Conservation (phyloP, 1,284 basidiomycete genomes). For the Porodaedalea pini region DNA sequence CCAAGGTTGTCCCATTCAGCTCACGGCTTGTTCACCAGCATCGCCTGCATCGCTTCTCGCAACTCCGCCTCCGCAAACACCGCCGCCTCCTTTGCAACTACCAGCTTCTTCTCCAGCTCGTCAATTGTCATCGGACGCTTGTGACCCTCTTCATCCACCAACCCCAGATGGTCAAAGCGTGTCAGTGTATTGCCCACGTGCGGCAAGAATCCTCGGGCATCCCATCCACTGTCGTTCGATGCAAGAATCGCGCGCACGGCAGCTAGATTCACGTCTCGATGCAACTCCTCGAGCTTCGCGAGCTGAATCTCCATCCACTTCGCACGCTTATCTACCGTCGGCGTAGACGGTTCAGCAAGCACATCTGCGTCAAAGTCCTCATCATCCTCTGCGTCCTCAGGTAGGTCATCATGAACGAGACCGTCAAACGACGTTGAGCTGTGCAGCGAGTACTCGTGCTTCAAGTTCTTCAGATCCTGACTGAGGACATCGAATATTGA, state of each 20-base stretch:
- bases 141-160: constrained; percentile 44
- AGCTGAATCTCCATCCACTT: constrained; percentile 87
- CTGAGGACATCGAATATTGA: constrained; percentile 19
- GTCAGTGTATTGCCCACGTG: constrained; percentile 59
- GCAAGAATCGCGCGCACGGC: constrained; percentile 76
- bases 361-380: constrained; percentile 63
- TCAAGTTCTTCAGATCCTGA: constrained; percentile 18
- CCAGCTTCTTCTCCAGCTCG: constrained; percentile 70
- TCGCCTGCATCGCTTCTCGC: constrained; percentile 64
- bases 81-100: constrained; percentile 63
- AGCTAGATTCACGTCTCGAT: constrained; percentile 81
- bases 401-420: constrained; percentile 78
- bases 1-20: constrained; percentile 24
- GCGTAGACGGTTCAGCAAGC: constrained; percentile 69
- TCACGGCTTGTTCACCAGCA: constrained; percentile 50
- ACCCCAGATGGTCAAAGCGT: constrained; percentile 64
- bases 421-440: constrained; percentile 83
- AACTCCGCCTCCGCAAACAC: constrained; percentile 70
- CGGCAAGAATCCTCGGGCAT: constrained; percentile 59
- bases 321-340: constrained; percentile 78
- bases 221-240: constrained; percentile 84
- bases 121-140: constrained; percentile 56
- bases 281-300: constrained; percentile 78
- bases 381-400: constrained; percentile 77
- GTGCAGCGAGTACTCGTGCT: constrained; percentile 29